Percentiles rank a stretch among this genome's conserved stretches.
Evolutionary conservation across 1,139 yeast species (phyloP).

Genomic region (Nakaseomyces glabratus): DNA sequence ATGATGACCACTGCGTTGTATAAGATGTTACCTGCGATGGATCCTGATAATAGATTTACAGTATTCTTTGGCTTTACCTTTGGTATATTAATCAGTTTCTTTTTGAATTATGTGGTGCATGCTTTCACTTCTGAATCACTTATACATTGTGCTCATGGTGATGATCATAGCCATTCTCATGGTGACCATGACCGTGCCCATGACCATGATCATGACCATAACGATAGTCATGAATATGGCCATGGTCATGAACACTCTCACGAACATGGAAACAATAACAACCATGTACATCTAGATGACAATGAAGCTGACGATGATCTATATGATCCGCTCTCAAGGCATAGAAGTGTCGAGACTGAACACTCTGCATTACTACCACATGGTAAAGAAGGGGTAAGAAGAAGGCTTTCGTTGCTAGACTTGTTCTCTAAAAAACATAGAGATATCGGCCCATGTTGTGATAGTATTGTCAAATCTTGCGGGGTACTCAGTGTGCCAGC

Average conservation of each 20-base stretch:
- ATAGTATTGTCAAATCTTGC: neutral
- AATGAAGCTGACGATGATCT: neutral
- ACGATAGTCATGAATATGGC: conserved; percentile 3
- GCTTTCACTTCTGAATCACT: conserved; percentile 69
- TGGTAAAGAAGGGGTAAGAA: neutral
- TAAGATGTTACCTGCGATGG: conserved; percentile 61
- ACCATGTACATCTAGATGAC: neutral
- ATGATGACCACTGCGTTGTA: conserved; percentile 67
- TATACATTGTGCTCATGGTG: conserved; percentile 74
- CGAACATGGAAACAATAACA: too few species aligned
- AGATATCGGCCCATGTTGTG: conserved; percentile 3
- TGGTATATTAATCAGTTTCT: conserved; percentile 55
- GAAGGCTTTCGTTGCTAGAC: conserved; percentile 1
- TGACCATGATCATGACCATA: conserved; percentile 7
- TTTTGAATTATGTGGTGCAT: conserved; percentile 59
- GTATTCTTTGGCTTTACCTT: conserved; percentile 44
- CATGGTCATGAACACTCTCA: conserved; percentile 2
- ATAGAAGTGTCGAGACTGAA: neutral
- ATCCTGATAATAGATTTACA: conserved; percentile 34
- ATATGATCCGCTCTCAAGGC: neutral
- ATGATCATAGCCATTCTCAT: conserved; percentile 18
- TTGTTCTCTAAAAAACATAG: conserved; percentile 1
- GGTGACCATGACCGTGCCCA: too few species aligned
- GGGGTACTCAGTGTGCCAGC: neutral
- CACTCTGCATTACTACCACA: conserved; percentile 8